Evolutionary conservation across 2,329 filamentous ascomycete genomes (phyloP).

Genomic region (Claviceps humidiphila): DNA sequence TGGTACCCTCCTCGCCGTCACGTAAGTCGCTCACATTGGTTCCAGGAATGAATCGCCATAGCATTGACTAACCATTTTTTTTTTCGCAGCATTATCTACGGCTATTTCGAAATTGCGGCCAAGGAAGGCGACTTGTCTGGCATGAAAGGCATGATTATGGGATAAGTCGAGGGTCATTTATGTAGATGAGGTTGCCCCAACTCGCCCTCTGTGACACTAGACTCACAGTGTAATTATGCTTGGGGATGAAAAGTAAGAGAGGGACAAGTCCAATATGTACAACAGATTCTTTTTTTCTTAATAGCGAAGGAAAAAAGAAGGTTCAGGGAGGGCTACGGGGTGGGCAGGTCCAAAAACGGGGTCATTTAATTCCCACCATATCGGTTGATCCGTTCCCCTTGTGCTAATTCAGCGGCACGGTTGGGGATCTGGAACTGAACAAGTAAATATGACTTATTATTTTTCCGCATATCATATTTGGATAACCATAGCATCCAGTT

Average conservation of each 20-base stretch:
- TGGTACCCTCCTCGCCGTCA: conserved; percentile 95
- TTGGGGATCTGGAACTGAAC: not conserved
- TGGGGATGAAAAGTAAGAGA: not conserved
- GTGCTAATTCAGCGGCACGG: no score
- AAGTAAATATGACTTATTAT: not conserved
- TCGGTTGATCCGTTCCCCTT: not conserved
- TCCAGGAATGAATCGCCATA: no score
- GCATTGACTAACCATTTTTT: not conserved
- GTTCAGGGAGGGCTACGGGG: not conserved
- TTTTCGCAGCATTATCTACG: conserved; percentile 75
- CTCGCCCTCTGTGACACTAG: not conserved
- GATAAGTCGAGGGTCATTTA: conserved; percentile 26
- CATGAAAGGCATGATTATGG: conserved; percentile 62
- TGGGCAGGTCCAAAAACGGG: conserved; percentile 2
- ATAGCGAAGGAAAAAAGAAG: not conserved
- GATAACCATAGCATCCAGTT: not conserved
- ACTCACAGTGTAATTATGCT: not conserved
- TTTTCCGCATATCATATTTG: not conserved
- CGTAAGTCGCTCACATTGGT: conserved; percentile 52
- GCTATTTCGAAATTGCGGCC: conserved; percentile 98
- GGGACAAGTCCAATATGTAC: conserved; percentile 3
- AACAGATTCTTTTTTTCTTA: conserved; percentile 2
- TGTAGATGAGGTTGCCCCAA: not conserved
- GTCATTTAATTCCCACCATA: not conserved
- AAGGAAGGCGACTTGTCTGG: conserved; percentile 93